Conservation (phyloP, 2,329 filamentous ascomycete species). For the Diaporthe humulicola region DNA sequence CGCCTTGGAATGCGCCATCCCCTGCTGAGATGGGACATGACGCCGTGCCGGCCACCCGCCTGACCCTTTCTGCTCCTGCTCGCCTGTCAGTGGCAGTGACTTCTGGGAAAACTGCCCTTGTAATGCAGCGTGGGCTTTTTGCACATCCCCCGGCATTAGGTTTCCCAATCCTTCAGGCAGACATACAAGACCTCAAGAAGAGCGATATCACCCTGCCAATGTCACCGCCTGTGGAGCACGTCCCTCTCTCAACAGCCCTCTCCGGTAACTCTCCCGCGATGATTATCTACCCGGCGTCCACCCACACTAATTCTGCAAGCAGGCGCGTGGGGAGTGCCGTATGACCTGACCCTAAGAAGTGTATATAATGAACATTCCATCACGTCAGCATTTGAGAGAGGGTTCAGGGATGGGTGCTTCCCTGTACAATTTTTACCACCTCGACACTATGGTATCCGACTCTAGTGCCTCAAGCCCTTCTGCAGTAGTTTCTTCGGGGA, state of each 20-base stretch:
- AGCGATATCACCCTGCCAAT: constrained; percentile 28
- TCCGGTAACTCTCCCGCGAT: background rate
- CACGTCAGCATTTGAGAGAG: constrained; percentile 25
- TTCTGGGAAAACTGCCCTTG: constrained; percentile 8
- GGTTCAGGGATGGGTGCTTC: constrained; percentile 25
- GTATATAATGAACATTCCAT: constrained; percentile 34
- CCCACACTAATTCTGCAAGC: constrained; percentile 3
- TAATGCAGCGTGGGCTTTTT: constrained; percentile 31
- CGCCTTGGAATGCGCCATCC: constrained; percentile 26
- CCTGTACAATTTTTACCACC: constrained; percentile 38
- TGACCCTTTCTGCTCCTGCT: background rate
- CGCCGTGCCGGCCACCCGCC: constrained; percentile 10
- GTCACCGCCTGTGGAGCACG: constrained; percentile 12
- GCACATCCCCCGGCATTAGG: constrained; percentile 17
- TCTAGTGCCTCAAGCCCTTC: constrained; percentile 37
- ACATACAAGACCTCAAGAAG: background rate
- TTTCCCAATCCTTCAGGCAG: constrained; percentile 29
- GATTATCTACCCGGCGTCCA: background rate
- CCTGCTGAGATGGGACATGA: constrained; percentile 21
- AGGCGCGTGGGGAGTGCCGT: constrained; percentile 8
- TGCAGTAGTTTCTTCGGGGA: constrained; percentile 34
- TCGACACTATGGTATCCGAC: constrained; percentile 36
- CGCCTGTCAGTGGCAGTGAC: constrained; percentile 9
- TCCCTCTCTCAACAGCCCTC: constrained; percentile 13
- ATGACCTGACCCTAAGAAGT: background rate